Base-by-base conservation (phyloP, 768 basidiomycete genomes). In the Boletales sp. region DNA sequence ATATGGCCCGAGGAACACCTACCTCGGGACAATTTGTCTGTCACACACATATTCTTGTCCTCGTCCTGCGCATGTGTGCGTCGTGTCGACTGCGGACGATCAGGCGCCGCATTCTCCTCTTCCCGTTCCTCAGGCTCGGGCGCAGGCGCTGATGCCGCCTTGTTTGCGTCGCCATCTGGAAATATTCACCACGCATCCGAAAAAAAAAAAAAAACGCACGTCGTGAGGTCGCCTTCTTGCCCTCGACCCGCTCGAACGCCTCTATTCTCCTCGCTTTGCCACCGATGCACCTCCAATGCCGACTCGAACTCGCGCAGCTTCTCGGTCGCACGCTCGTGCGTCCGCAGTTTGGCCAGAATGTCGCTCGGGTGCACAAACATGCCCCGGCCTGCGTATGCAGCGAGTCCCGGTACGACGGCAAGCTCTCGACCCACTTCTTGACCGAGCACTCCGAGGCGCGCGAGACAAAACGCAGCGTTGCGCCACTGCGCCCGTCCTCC, bases 301-400 rank as follows among this genome's bases (percentile, higher is more conserved):
- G 77, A 76, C 67, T 97, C 94, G 61, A 99, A 98, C 70, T 98
- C 95, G 56, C 94, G 87, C 41, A 97, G 71, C 60, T 98, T 94
- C 0, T 86, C 21, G 2, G 21, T 80, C 55, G 88, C 82, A 32
- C 85, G 86, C 70, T 96, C 97, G 71, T 95, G 95, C 31, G 81
- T 70, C n/a, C 92, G 80, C 25, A 84, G 91, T 80, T 96, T 99
- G 44, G 71, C 71, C 15, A 98, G 78, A 51, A 98, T 97, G 63
- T 98, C 94, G 25, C 77, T 78, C 68, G 98, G 97, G 41, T 84
- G 74, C 30, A 74, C 76, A 65, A 78, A 97, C 6, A 99, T 95
- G 1, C 69, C 73, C 37, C 82, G 75, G 3, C 21, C 21, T 5
- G 5, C 21, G 5, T 25, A 5, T 5, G 21, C 21, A 25, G 3